Evolutionary conservation across 2,329 filamentous ascomycete species (phyloP).

Genomic region (Claviceps sp.): DNA sequence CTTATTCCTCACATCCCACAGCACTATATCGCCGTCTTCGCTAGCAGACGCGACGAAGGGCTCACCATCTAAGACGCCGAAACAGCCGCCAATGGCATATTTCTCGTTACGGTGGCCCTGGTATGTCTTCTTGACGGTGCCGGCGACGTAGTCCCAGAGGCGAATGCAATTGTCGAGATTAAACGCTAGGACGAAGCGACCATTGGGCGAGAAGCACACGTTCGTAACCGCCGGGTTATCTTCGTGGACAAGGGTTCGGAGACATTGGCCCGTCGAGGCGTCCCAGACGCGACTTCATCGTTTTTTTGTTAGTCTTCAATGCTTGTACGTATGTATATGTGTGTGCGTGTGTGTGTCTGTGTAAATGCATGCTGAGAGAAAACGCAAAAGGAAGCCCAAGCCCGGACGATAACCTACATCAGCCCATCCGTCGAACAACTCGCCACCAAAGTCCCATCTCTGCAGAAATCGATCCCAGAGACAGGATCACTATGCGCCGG

Average conservation of each 20-base stretch:
- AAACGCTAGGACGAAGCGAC: constrained; percentile 82
- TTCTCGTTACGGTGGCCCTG: constrained; percentile 78
- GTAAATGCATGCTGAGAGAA: background rate
- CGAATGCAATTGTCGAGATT: constrained; percentile 83
- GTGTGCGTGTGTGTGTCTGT: background rate
- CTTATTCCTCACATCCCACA: constrained; percentile 88
- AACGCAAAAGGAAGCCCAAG: background rate
- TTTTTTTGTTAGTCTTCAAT: background rate
- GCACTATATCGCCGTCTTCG: constrained; percentile 71
- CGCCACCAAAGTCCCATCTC: constrained; percentile 82
- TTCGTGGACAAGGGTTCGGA: constrained; percentile 90
- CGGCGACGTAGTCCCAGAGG: constrained; percentile 89
- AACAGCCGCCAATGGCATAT: constrained; percentile 75
- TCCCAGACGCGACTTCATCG: constrained; percentile 72
- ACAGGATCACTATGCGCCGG: constrained; percentile 95
- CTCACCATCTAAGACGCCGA: constrained; percentile 43
- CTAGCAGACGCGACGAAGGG: constrained; percentile 70
- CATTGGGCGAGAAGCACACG: constrained; percentile 88
- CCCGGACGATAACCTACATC: constrained; percentile 40
- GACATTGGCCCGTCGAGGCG: constrained; percentile 83
- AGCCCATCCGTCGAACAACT: constrained; percentile 86
- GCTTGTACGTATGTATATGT: background rate
- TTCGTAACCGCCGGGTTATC: constrained; percentile 83
- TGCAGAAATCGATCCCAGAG: constrained; percentile 80
- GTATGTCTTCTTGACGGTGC: constrained; percentile 90